phyloP scores from a whole-genome alignment of 306 rosid species.

The Mimosa bimucronata region DNA sequence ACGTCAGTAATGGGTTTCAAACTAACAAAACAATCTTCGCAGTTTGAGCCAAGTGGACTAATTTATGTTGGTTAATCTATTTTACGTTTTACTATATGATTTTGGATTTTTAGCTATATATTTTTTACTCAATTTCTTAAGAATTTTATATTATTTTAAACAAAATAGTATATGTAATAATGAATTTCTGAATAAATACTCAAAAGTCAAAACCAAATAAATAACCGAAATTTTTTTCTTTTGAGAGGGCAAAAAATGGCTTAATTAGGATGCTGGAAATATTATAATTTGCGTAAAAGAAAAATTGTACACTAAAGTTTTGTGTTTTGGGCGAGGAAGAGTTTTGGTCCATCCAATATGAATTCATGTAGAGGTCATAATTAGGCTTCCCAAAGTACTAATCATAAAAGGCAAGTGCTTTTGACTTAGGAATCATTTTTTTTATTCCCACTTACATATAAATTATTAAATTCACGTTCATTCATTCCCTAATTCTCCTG shows the following conservation, averaged over 20 bases:
- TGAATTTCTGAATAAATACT: no score
- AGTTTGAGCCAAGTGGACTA: no score
- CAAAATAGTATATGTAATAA: no score
- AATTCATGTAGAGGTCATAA: constrained; percentile 1
- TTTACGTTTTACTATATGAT: not conserved
- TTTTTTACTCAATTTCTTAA: not conserved
- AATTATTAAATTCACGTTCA: not conserved
- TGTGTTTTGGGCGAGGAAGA: not conserved
- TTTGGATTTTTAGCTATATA: not conserved
- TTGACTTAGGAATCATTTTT: constrained; percentile 18
- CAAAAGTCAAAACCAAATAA: no score
- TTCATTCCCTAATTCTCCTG: not conserved
- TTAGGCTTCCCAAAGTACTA: constrained; percentile 19
- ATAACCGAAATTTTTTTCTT: no score
- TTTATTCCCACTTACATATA: constrained; percentile 4
- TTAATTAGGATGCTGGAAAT: not conserved
- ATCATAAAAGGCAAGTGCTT: constrained; percentile 30
- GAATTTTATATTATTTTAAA: no score
- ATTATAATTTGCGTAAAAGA: not conserved
- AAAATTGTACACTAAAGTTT: not conserved
- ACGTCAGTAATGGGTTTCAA: no score
- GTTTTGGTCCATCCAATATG: constrained; percentile 1
- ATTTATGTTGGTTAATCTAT: not conserved
- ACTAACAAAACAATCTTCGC: no score
- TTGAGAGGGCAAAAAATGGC: not conserved